A percentile compares a stretch with the other conserved stretches of the same genome.
Conservation (phyloP, 164 flowering plant species). For the Macadamia tetraphylla region DNA sequence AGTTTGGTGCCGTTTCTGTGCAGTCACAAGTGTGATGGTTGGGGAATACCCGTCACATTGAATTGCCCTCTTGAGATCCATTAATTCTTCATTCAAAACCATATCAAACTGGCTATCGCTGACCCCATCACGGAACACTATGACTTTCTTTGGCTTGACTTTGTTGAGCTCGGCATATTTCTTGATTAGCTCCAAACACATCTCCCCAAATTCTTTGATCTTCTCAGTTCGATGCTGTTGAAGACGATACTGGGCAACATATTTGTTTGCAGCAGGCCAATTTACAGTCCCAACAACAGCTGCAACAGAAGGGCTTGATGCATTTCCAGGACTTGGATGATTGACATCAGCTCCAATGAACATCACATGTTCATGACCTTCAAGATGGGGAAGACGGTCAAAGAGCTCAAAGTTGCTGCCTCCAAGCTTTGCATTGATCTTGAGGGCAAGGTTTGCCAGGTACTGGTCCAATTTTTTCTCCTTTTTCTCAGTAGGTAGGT, state of each 20-base stretch:
- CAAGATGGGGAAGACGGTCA: slow-evolving; percentile 68
- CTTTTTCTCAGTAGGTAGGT: slow-evolving; percentile 24
- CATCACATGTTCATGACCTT: slow-evolving; percentile 59
- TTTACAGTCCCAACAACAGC: slow-evolving; percentile 95
- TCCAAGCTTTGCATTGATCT: slow-evolving; percentile 93
- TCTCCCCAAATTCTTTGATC: slow-evolving; percentile 67
- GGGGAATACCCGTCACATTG: slow-evolving; percentile 59
- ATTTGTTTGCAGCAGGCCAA: slow-evolving; percentile 94
- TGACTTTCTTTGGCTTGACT: slow-evolving; percentile 53
- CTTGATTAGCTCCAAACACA: slow-evolving; percentile 69
- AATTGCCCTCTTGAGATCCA: slow-evolving; percentile 62
- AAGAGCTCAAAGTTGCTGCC: slow-evolving; percentile 76
- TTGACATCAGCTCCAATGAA: slow-evolving; percentile 98
- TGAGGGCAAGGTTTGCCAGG: slow-evolving; percentile 84
- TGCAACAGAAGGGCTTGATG: slow-evolving; percentile 80
- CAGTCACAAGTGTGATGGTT: slow-evolving; percentile 70
- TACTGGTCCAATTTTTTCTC: not conserved
- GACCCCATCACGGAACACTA: slow-evolving; percentile 94
- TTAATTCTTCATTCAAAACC: slow-evolving; percentile 73
- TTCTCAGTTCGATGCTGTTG: slow-evolving; percentile 88
- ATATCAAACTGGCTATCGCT: slow-evolving; percentile 86
- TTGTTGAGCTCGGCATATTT: slow-evolving; percentile 46
- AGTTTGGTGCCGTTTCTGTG: slow-evolving; percentile 93
- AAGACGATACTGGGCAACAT: slow-evolving; percentile 73
- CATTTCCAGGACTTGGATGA: slow-evolving; percentile 94